These are phyloP conservation scores for Arctium lappa DNA, from an alignment of 129 eudicot species.

Conservation along the genomic window DNA sequence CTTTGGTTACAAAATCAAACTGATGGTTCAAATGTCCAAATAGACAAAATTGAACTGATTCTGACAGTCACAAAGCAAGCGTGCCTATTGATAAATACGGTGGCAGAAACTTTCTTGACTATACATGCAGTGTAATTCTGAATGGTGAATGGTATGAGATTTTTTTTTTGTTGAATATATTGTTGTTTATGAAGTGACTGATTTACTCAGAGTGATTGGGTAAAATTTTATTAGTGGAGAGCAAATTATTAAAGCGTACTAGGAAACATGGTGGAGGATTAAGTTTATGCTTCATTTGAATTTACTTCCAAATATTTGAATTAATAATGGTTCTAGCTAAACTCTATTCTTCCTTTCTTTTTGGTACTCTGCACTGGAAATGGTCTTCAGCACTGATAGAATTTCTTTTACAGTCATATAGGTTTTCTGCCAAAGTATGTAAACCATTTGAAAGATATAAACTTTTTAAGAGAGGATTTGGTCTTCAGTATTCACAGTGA, in stretches of 20 bases:
- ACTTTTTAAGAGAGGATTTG: conserved; percentile 88
- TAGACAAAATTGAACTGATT: neutral
- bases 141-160: neutral
- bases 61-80: neutral
- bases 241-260: neutral
- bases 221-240: neutral
- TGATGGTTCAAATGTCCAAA: neutral
- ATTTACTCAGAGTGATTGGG: neutral
- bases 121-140: neutral
- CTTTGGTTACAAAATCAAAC: neutral
- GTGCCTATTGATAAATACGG: neutral
- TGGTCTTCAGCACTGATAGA: conserved; percentile 3
- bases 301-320: neutral
- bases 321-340: neutral
- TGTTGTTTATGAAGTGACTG: neutral
- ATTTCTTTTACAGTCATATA: conserved; percentile 55
- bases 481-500: conserved; percentile 85
- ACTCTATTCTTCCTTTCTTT: neutral
- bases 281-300: neutral
- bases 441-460: conserved; percentile 67
- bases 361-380: neutral
- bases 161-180: neutral
- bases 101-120: neutral
- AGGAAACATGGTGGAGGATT: neutral
- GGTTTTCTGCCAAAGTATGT: conserved; percentile 85